Conservation (phyloP, 2,329 filamentous ascomycete species). For the Leptographium wingfieldii region DNA sequence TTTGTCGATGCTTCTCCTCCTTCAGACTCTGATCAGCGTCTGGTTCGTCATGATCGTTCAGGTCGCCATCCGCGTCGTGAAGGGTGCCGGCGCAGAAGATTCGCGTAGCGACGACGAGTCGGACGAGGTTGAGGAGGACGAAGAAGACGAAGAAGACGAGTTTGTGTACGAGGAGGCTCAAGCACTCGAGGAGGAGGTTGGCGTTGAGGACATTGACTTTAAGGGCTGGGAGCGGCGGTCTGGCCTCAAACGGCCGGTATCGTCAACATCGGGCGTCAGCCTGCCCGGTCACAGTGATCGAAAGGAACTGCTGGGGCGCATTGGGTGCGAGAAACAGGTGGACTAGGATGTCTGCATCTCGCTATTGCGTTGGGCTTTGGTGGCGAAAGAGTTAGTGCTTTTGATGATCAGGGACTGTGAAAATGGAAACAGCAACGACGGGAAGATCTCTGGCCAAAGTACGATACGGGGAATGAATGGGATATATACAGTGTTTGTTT, state of each 20-base stretch:
- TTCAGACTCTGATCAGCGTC: slow-evolving; percentile 66
- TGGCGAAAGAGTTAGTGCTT: too few species aligned
- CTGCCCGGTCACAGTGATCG: slow-evolving; percentile 60
- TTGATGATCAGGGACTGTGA: neutral
- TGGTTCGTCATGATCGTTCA: slow-evolving; percentile 87
- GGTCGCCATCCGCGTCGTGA: slow-evolving; percentile 69
- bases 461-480: neutral
- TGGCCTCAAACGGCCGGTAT: slow-evolving; percentile 39
- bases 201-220: slow-evolving; percentile 57
- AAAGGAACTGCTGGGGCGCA: slow-evolving; percentile 70
- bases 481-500: neutral
- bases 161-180: slow-evolving; percentile 39
- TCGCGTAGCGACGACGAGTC: slow-evolving; percentile 76
- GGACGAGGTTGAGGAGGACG: slow-evolving; percentile 46
- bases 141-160: slow-evolving; percentile 45
- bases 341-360: slow-evolving; percentile 22
- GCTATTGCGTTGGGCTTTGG: neutral
- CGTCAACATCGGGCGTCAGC: slow-evolving; percentile 46
- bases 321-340: slow-evolving; percentile 69
- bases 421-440: neutral
- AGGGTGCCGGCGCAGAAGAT: slow-evolving; percentile 70
- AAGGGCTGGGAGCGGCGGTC: slow-evolving; percentile 48
- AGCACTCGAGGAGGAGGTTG: slow-evolving; percentile 61
- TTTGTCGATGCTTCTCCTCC: slow-evolving; percentile 58
- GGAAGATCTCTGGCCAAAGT: neutral